Conservation (phyloP, 768 basidiomycete species). For the Lyophyllum shimeji region DNA sequence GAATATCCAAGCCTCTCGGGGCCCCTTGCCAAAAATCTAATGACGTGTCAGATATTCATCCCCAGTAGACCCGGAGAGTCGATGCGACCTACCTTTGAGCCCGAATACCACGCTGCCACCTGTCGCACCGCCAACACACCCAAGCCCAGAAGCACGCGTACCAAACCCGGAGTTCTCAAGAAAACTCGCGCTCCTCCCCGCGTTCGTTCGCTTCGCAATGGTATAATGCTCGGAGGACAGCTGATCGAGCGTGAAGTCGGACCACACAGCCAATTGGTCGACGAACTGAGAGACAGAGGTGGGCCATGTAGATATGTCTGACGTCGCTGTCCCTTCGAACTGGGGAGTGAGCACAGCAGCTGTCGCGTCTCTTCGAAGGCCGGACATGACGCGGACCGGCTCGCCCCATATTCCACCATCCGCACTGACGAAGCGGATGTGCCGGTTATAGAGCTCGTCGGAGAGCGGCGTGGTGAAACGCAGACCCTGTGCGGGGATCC, state of each 20-base stretch:
- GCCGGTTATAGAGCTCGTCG: conserved; percentile 34
- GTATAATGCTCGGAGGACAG: conserved; percentile 29
- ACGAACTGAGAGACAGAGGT: conserved; percentile 31
- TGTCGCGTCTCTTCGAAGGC: conserved; percentile 36
- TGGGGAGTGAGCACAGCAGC: conserved; percentile 35
- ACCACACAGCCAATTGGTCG: conserved; percentile 33
- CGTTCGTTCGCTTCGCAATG: conserved; percentile 30
- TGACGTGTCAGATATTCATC: not conserved
- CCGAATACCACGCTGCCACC: conserved; percentile 35
- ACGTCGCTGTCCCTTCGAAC: conserved; percentile 32
- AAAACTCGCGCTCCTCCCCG: conserved; percentile 27
- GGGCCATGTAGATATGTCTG: conserved; percentile 35
- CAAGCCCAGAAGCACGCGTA: conserved; percentile 32
- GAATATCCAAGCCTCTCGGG: conserved; percentile 34
- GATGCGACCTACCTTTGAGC: conserved; percentile 25
- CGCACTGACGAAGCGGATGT: conserved; percentile 32
- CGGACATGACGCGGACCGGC: conserved; percentile 34
- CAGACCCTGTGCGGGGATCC: conserved; percentile 22
- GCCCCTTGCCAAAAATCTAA: conserved; percentile 40
- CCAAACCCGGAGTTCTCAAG: conserved; percentile 32
- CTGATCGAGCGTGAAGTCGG: conserved; percentile 36
- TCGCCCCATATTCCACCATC: conserved; percentile 38
- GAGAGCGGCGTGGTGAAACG: conserved; percentile 32
- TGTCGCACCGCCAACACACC: conserved; percentile 34
- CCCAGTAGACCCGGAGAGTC: no score